Conservation (phyloP, 306 rosid species). For the Castanospermum australe region DNA sequence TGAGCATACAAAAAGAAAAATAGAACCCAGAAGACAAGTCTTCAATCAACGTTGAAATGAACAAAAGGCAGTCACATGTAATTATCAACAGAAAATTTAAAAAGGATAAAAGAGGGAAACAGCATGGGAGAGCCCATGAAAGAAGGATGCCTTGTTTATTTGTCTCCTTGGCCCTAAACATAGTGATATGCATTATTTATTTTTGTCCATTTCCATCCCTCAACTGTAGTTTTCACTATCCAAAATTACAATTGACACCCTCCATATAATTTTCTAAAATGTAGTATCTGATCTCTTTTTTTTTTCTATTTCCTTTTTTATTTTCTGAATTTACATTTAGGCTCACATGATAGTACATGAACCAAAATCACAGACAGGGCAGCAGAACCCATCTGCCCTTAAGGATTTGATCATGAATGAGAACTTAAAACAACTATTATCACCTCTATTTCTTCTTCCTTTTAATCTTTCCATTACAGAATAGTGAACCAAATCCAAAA, state of each 20-base stretch:
- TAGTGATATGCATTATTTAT: conserved; percentile 40
- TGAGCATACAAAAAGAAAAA: conserved; percentile 25
- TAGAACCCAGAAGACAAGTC: conserved; percentile 9
- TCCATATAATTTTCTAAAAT: background rate
- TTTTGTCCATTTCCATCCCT: conserved; percentile 40
- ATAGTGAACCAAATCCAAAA: conserved; percentile 75
- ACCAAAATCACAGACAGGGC: conserved; percentile 33
- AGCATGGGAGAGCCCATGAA: conserved; percentile 45
- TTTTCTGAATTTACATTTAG: conserved; percentile 34
- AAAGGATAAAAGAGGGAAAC: conserved; percentile 24
- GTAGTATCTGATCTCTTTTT: background rate
- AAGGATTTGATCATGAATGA: conserved; percentile 25
- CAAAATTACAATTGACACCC: conserved; percentile 16
- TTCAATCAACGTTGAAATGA: conserved; percentile 43
- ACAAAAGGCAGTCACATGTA: conserved; percentile 38
- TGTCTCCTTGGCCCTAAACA: conserved; percentile 62
- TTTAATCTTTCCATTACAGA: conserved; percentile 74
- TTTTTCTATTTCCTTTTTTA: background rate
- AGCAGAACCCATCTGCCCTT: conserved; percentile 32
- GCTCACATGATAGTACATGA: conserved; percentile 44
- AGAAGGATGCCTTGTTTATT: conserved; percentile 58
- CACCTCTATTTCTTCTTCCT: conserved; percentile 60
- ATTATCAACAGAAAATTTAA: conserved; percentile 23
- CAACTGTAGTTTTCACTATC: conserved; percentile 50
- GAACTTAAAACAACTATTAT: background rate